Evolutionary conservation across 345 rosid species (phyloP), one percentile per base, ranked within the genome.

Genomic region (Dovyalis caffra): DNA sequence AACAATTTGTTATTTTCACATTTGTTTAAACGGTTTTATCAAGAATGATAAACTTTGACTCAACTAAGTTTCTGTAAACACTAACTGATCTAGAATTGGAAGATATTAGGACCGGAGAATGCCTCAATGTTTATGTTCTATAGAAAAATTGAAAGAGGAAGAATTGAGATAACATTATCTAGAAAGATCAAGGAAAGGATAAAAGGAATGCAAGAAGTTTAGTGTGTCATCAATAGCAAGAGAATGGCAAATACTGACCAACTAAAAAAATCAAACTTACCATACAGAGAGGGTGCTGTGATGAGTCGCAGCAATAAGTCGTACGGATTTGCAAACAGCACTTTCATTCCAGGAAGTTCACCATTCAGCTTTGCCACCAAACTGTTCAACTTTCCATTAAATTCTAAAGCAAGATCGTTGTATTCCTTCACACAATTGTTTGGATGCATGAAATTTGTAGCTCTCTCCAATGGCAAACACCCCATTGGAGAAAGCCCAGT

Each of bases 301-400:
- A 90, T 79, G 49, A 89, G 78, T 34, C 69, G 32, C 82, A 76
- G 66, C 20, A 86, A 70, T 23, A 86, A 74, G 79, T 81, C 81
- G 34, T 89, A 87, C 8, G 83, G 84, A 76, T 85, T 84, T 57
- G 87, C 80, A 23, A 84, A 82, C 66, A 82, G 78, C 38, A 89
- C 63, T 72, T 70, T 77, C 28, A 86, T 70, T 33, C 89, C 91
- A 20, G 32, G 33, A 31, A 90, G 90, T 32, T 87, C 83, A 72
- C 57, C 64, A 66, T 68, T 80, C 69, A 87, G 28, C 74, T 73
- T 86, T 61, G 34, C 43, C 64, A 82, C 80, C 79, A 76, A 47
- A 37, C 43, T 64, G 43, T 70, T 81, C 57, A 87, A 79, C 83
- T 86, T 89, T 45, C 68, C 53, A 26, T 74, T 74, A 70, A 65